Percentiles rank a stretch among this genome's conserved stretches.
Evolutionary conservation across 495 filamentous ascomycete species (phyloP).

Genomic region (Evansstolkia leycettana): DNA sequence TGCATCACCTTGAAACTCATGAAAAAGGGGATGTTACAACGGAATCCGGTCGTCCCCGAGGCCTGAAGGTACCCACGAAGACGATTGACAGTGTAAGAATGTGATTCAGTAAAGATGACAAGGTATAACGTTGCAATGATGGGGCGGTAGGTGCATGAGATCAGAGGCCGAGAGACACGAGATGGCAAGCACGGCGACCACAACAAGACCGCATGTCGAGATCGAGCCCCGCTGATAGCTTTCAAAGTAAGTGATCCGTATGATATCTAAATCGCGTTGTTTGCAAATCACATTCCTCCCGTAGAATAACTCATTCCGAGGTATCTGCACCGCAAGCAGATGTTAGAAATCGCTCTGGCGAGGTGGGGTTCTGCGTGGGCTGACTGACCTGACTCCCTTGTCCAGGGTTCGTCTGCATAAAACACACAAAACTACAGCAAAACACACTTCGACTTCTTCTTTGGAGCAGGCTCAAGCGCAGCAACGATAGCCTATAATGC

Average conservation of each 20-base stretch:
- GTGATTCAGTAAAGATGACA: too few species aligned
- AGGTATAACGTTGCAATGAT: too few species aligned
- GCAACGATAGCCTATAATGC: slow-evolving; percentile 68
- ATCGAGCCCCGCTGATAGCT: slow-evolving; percentile 4
- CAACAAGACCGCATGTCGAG: background rate
- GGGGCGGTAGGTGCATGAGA: too few species aligned
- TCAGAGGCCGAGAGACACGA: background rate
- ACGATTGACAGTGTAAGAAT: too few species aligned
- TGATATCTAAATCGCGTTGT: background rate
- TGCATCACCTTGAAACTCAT: too few species aligned
- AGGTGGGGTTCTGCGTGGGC: too few species aligned
- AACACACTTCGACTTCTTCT: slow-evolving; percentile 47
- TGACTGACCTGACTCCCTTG: slow-evolving; percentile 12
- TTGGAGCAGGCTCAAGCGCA: slow-evolving; percentile 70
- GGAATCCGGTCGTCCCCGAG: too few species aligned
- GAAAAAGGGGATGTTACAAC: too few species aligned
- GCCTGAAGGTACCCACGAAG: too few species aligned
- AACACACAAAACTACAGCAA: slow-evolving; percentile 17
- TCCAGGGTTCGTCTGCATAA: slow-evolving; percentile 5
- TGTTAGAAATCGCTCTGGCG: too few species aligned
- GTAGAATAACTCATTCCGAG: slow-evolving; percentile 16
- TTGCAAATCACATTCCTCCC: background rate
- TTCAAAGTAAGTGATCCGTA: slow-evolving; percentile 3
- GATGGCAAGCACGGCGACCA: background rate
- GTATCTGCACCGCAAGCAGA: slow-evolving; percentile 10